Conservation (phyloP, 768 basidiomycete genomes). For the Phaeotremella fagi region DNA sequence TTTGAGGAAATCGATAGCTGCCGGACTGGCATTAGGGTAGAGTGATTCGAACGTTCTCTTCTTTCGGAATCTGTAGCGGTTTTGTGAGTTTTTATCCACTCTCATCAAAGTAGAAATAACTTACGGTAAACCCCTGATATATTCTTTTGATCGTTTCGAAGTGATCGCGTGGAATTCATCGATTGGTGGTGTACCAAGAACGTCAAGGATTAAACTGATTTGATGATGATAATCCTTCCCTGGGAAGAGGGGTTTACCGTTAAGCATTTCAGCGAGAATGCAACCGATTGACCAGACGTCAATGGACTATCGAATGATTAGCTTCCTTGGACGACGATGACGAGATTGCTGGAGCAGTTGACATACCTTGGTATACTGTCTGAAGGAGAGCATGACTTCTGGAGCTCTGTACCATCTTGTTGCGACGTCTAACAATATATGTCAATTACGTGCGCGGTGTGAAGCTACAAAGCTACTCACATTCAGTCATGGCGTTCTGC, state of each 20-base stretch:
- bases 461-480: conserved; percentile 9
- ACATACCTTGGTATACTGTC: conserved; percentile 86
- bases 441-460: neutral
- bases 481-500: conserved; percentile 48
- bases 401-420: conserved; percentile 99
- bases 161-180: conserved; percentile 98
- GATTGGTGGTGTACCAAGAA: conserved; percentile 91
- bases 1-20: conserved; percentile 67
- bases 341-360: neutral
- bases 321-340: neutral
- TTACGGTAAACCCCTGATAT: conserved; percentile 79
- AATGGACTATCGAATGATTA: conserved; percentile 32
- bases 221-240: conserved; percentile 89
- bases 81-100: neutral
- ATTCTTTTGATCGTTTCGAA: conserved; percentile 83
- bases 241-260: conserved; percentile 91
- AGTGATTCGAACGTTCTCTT: conserved; percentile 71
- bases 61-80: conserved; percentile 62
- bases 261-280: conserved; percentile 84
- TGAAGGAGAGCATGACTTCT: conserved; percentile 99
- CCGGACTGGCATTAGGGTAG: conserved; percentile 84
- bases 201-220: conserved; percentile 87
- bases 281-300: conserved; percentile 52
- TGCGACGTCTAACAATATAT: conserved; percentile 74
- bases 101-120: neutral